Conservation (phyloP, 106 monocot genomes). For the Cymbidium sinense region DNA sequence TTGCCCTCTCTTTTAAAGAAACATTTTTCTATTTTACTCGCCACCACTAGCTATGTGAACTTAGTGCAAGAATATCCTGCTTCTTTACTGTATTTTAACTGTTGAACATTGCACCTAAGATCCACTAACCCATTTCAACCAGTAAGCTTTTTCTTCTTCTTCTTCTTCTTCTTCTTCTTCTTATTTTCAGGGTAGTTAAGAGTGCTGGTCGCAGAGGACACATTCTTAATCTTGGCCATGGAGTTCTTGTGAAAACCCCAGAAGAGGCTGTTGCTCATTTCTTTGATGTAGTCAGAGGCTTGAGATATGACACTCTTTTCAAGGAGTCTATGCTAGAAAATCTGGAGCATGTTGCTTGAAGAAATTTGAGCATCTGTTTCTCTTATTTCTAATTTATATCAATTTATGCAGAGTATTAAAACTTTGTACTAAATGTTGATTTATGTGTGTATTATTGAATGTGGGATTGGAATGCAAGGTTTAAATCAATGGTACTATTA, state of each 20-base stretch:
- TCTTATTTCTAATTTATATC: background rate
- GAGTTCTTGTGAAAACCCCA: constrained; percentile 82
- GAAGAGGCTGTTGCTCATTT: constrained; percentile 97
- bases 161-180: background rate
- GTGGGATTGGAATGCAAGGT: background rate
- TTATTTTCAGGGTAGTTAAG: constrained; percentile 59
- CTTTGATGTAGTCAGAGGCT: constrained; percentile 71
- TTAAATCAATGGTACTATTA: background rate
- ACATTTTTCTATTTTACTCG: too few relatives aligned
- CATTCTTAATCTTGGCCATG: constrained; percentile 93
- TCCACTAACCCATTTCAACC: background rate
- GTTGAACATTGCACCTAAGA: background rate
- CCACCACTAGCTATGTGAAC: too few relatives aligned
- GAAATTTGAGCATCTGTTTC: background rate
- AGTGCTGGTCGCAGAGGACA: constrained; percentile 74
- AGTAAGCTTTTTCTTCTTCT: background rate
- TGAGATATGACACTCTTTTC: constrained; percentile 73
- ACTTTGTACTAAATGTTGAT: background rate
- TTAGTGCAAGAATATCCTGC: too few relatives aligned
- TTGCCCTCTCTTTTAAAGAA: too few relatives aligned
- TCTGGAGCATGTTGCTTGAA: constrained; percentile 25
- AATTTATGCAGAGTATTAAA: background rate
- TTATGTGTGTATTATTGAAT: too few relatives aligned
- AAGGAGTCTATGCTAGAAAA: constrained; percentile 26
- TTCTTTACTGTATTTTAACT: background rate